Evolutionary conservation across 768 basidiomycete genomes (phyloP).

Genomic region (Boletus reticuloceps): DNA sequence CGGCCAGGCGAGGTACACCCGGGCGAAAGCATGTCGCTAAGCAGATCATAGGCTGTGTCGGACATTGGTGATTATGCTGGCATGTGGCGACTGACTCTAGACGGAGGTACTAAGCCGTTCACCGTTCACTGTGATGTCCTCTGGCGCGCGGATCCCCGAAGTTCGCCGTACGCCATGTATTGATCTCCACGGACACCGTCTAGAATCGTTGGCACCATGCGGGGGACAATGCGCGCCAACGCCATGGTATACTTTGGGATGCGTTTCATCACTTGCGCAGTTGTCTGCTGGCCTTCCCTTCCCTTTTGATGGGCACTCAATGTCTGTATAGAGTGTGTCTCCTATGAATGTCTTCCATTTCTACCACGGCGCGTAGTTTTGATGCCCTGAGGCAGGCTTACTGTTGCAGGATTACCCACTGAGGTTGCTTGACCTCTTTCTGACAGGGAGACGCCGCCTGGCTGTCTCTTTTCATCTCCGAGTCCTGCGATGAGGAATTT

Average conservation of each 20-base stretch:
- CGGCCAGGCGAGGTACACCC: slow-evolving; percentile 15
- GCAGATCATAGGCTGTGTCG: slow-evolving; percentile 15
- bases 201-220: slow-evolving; percentile 8
- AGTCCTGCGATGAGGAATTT: slow-evolving; percentile 13
- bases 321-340: slow-evolving; percentile 5
- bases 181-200: slow-evolving; percentile 8
- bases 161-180: slow-evolving; percentile 4
- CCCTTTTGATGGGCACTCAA: slow-evolving; percentile 12
- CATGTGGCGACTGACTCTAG: slow-evolving; percentile 11
- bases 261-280: slow-evolving; percentile 7
- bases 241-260: slow-evolving; percentile 3
- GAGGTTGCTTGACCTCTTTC: background rate
- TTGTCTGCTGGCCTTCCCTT: background rate
- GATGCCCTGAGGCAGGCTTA: slow-evolving; percentile 12
- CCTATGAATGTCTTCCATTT: slow-evolving; percentile 20
- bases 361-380: slow-evolving; percentile 22
- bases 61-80: slow-evolving; percentile 18
- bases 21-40: slow-evolving; percentile 18
- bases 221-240: background rate
- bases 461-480: slow-evolving; percentile 26
- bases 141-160: slow-evolving; percentile 6
- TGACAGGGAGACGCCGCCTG: slow-evolving; percentile 1
- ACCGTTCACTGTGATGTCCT: slow-evolving; percentile 12
- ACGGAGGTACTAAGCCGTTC: slow-evolving; percentile 1
- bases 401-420: slow-evolving; percentile 9